These are phyloP conservation scores for Circinella minor DNA, from an alignment of 371 early-diverging fungal species.

Conservation along the genomic window DNA sequence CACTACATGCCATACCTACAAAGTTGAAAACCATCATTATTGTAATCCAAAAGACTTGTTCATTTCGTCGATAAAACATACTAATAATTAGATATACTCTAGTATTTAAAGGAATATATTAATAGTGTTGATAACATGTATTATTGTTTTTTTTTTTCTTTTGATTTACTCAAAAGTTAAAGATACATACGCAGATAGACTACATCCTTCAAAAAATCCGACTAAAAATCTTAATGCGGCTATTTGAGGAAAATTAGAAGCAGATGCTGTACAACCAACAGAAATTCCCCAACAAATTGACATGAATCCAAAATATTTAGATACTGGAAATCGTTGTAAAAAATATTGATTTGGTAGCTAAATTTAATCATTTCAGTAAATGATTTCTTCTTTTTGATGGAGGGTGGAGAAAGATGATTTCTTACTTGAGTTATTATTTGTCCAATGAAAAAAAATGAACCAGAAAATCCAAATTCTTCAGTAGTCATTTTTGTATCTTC, in stretches of 20 bases:
- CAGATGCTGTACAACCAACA: conserved; percentile 18
- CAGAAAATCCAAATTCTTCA: too few species aligned
- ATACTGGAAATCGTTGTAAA: conserved; percentile 27
- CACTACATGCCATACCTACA: conserved; percentile 52
- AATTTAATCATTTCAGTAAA: conserved; percentile 5
- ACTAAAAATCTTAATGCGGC: conserved; percentile 31
- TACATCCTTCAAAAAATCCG: conserved; percentile 29
- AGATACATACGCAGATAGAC: conserved; percentile 6
- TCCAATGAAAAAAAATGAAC: conserved; percentile 29
- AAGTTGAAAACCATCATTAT: conserved; percentile 18
- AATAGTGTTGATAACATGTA: too few species aligned
- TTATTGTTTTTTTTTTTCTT: neutral
- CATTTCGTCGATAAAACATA: conserved; percentile 24
- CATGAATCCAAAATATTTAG: conserved; percentile 24
- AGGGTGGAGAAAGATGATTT: too few species aligned
- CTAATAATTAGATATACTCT: conserved; percentile 17
- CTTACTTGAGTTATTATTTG: conserved; percentile 24
- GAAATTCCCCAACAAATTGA: conserved; percentile 28
- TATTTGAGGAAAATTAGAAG: conserved; percentile 22
- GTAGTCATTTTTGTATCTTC: conserved; percentile 24
- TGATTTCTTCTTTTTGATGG: too few species aligned
- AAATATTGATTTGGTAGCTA: conserved; percentile 25
- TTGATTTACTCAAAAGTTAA: neutral
- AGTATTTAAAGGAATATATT: conserved; percentile 8
- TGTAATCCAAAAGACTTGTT: conserved; percentile 26